Conservation (phyloP, 371 early-diverging fungal genomes). For the Rhizomucor miehei region DNA sequence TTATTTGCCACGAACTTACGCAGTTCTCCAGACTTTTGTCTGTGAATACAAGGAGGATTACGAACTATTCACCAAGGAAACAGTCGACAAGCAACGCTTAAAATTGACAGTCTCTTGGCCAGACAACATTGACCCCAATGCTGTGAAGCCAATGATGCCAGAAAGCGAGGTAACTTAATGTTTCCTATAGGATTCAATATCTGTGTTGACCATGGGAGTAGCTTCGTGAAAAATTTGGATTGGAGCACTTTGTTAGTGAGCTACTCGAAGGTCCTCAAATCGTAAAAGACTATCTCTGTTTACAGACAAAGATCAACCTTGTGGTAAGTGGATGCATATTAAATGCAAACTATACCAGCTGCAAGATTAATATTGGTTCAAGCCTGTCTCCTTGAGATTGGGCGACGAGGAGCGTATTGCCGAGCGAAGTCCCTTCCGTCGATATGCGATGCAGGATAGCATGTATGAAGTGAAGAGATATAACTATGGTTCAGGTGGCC, state of each 20-base stretch:
- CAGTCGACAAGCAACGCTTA: constrained; percentile 55
- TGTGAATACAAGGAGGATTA: constrained; percentile 81
- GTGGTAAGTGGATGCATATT: constrained; percentile 36
- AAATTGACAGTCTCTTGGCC: constrained; percentile 65
- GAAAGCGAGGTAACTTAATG: constrained; percentile 26
- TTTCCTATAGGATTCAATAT: not conserved
- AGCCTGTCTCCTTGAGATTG: constrained; percentile 47
- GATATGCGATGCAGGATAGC: constrained; percentile 52
- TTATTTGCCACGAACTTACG: not conserved
- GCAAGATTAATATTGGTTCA: not conserved
- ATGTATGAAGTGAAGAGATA: constrained; percentile 47
- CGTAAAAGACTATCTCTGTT: constrained; percentile 66
- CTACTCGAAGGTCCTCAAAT: constrained; percentile 73
- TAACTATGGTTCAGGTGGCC: constrained; percentile 41
- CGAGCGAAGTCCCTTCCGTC: constrained; percentile 19
- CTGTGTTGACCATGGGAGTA: not conserved
- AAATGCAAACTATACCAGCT: not conserved
- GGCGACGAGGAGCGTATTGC: constrained; percentile 43
- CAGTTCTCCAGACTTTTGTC: constrained; percentile 64
- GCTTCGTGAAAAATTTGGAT: constrained; percentile 44
- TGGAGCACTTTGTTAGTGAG: constrained; percentile 74
- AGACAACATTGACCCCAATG: constrained; percentile 21
- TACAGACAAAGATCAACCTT: constrained; percentile 52
- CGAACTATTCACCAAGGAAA: constrained; percentile 52
- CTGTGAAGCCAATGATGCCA: constrained; percentile 42